Percentiles rank a stretch among this genome's conserved stretches.
phyloP scores from a whole-genome alignment of 2,329 filamentous ascomycete species.

The Tolypocladium endophyticum region DNA sequence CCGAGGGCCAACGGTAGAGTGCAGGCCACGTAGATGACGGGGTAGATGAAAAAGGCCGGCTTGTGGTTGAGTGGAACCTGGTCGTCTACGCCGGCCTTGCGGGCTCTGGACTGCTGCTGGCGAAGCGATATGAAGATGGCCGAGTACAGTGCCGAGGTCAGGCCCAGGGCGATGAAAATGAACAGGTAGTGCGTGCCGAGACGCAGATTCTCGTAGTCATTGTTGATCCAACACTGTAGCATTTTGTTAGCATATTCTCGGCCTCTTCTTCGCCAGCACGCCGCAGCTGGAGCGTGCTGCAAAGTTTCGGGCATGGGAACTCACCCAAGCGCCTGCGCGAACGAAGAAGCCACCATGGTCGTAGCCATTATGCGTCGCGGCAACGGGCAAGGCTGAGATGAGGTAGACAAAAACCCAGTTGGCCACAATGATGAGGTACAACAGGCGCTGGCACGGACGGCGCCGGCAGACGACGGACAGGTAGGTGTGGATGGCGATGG shows the following conservation, averaged over 20 bases:
- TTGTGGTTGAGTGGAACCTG: constrained; percentile 21
- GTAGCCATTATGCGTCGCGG: constrained; percentile 30
- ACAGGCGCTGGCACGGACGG: constrained; percentile 34
- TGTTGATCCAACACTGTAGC: constrained; percentile 51
- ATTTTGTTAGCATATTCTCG: background rate
- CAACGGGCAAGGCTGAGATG: constrained; percentile 41
- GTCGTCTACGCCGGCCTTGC: background rate
- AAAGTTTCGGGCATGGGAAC: constrained; percentile 7
- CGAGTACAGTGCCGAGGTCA: constrained; percentile 28
- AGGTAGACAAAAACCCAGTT: constrained; percentile 51
- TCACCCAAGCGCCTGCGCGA: constrained; percentile 53
- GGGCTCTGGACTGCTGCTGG: constrained; percentile 6
- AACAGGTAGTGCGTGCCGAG: constrained; percentile 54
- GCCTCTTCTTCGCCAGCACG: background rate
- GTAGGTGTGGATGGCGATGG: constrained; percentile 58
- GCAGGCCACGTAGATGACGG: constrained; percentile 58
- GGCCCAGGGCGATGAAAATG: constrained; percentile 38
- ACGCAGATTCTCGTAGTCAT: constrained; percentile 40
- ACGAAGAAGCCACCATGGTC: constrained; percentile 42
- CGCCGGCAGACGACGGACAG: constrained; percentile 48
- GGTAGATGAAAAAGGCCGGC: constrained; percentile 54
- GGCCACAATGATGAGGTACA: constrained; percentile 35
- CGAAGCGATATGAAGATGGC: constrained; percentile 29
- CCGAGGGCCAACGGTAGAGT: constrained; percentile 56
- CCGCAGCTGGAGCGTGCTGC: background rate